Percentiles rank a stretch among this genome's conserved stretches.
Evolutionary conservation across 129 eudicot species (phyloP).

Genomic region (Heracleum sosnowskyi): DNA sequence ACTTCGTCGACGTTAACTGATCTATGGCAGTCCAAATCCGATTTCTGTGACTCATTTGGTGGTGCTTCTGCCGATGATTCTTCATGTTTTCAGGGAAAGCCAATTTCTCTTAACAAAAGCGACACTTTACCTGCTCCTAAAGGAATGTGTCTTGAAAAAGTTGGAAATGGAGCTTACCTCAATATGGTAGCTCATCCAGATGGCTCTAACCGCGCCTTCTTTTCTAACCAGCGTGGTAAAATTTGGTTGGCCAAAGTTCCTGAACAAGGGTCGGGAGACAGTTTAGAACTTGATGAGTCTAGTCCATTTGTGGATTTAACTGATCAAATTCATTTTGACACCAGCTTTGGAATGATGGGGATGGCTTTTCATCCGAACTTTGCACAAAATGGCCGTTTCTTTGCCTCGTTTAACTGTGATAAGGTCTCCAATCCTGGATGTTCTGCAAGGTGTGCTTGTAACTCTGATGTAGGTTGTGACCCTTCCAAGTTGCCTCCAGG

Average conservation of each 20-base stretch:
- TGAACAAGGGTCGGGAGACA: conserved; percentile 46
- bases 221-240: conserved; percentile 65
- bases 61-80: conserved; percentile 29
- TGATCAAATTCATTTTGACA: conserved; percentile 60
- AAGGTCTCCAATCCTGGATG: conserved; percentile 51
- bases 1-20: conserved; percentile 46
- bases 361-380: conserved; percentile 90
- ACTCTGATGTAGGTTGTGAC: conserved; percentile 84
- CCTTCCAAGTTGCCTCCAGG: conserved; percentile 46
- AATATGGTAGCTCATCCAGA: conserved; percentile 94
- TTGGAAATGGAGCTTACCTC: conserved; percentile 55
- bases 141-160: conserved; percentile 71
- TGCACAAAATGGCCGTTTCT: conserved; percentile 65
- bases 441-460: conserved; percentile 82
- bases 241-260: conserved; percentile 76
- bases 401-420: conserved; percentile 88
- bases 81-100: conserved; percentile 54
- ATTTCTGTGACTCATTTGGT: conserved; percentile 70
- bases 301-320: conserved; percentile 79
- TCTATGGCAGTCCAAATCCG: conserved; percentile 68
- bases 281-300: conserved; percentile 57
- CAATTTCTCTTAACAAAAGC: conserved; percentile 37
- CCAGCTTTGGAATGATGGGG: conserved; percentile 77
- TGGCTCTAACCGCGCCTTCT: conserved; percentile 82
- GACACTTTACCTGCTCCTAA: conserved; percentile 37